These are phyloP conservation scores for Sistotremastrum niveocremeum DNA, from an alignment of 768 basidiomycete genomes.

Conservation along the genomic window DNA sequence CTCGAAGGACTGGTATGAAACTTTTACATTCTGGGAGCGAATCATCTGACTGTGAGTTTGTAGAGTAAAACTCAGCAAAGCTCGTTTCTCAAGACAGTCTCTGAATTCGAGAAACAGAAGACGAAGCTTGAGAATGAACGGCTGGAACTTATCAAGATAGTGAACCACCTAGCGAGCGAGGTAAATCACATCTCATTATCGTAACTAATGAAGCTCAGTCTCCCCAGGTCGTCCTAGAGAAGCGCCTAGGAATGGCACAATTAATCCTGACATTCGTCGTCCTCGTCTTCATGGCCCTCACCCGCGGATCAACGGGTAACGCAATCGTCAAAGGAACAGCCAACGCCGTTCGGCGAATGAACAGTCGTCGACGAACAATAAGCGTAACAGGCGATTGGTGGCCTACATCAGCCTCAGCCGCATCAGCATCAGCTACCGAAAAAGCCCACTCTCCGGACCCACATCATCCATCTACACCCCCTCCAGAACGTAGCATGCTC, in stretches of 20 bases:
- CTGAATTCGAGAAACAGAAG: slow-evolving; percentile 59
- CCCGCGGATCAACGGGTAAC: slow-evolving; percentile 44
- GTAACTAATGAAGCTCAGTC: neutral
- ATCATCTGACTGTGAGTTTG: neutral
- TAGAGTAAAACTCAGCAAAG: slow-evolving; percentile 63
- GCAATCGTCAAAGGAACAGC: neutral
- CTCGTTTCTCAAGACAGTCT: slow-evolving; percentile 45
- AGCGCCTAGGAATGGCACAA: slow-evolving; percentile 80
- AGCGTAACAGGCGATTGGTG: slow-evolving; percentile 15
- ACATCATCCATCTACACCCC: slow-evolving; percentile 19
- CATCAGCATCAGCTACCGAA: neutral
- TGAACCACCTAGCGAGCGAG: slow-evolving; percentile 73
- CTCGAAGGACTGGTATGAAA: slow-evolving; percentile 60
- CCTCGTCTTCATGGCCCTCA: slow-evolving; percentile 76
- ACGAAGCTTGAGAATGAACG: slow-evolving; percentile 58
- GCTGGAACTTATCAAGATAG: slow-evolving; percentile 46
- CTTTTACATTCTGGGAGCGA: neutral
- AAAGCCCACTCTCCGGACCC: slow-evolving; percentile 3
- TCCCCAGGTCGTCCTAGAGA: slow-evolving; percentile 67
- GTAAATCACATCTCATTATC: slow-evolving; percentile 23
- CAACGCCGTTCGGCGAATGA: slow-evolving; percentile 2
- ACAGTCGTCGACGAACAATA: slow-evolving; percentile 11
- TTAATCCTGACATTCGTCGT: slow-evolving; percentile 72
- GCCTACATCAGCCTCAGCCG: neutral
- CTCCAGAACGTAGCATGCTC: slow-evolving; percentile 5